Percentiles rank a stretch among this genome's conserved stretches.
Evolutionary conservation across 208 protist genomes (phyloP).

Genomic region (Herpetomonas samuelpessoai): DNA sequence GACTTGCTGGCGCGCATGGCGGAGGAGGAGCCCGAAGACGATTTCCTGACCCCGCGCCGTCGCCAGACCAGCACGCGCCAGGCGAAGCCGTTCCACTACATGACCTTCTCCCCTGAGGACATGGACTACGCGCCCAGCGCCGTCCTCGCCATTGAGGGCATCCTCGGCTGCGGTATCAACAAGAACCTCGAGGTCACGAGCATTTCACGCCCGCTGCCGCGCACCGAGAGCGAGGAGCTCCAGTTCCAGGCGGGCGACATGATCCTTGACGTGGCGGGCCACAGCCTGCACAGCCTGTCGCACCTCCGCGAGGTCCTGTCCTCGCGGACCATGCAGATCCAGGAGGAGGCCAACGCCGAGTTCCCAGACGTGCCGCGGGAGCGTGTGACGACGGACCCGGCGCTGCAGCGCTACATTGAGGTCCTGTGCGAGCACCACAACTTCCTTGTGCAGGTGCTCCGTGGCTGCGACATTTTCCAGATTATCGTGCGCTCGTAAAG

Average conservation of each 20-base stretch:
- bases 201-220: conserved; percentile 64
- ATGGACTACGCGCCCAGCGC: conserved; percentile 83
- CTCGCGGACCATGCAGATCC: conserved; percentile 77
- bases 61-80: conserved; percentile 38
- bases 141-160: conserved; percentile 71
- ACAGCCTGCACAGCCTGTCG: conserved; percentile 80
- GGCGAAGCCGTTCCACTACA: conserved; percentile 85
- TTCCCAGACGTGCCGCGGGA: conserved; percentile 62
- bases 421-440: conserved; percentile 89
- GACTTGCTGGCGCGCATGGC: conserved; percentile 30
- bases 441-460: conserved; percentile 84
- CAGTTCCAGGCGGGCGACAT: conserved; percentile 87
- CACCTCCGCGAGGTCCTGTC: conserved; percentile 83
- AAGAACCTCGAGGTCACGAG: conserved; percentile 86
- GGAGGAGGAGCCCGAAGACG: conserved; percentile 19
- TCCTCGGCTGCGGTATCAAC: conserved; percentile 82
- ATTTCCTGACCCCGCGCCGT: conserved; percentile 40
- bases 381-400: conserved; percentile 61
- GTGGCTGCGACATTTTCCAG: conserved; percentile 84
- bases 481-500: conserved; percentile 80
- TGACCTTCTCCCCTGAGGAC: conserved; percentile 81
- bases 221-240: conserved; percentile 58
- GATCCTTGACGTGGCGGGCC: conserved; percentile 82
- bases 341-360: conserved; percentile 71
- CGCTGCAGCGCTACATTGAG: conserved; percentile 84